Conservation (phyloP, 305 asterid genomes). For the Fraxinus platypoda region DNA sequence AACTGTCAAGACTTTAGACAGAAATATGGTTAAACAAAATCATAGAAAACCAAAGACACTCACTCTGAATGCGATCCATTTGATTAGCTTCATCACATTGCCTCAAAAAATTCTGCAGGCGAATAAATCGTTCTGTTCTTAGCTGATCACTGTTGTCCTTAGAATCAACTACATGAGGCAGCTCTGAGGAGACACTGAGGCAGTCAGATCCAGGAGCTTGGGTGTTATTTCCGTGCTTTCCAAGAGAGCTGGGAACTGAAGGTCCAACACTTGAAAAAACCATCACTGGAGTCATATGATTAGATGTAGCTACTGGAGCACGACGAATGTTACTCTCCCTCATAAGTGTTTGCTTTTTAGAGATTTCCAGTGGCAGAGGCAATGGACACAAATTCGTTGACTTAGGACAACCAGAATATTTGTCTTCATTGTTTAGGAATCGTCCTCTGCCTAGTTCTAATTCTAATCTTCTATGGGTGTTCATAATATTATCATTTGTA, state of each 20-base stretch:
- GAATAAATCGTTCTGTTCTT: constrained; percentile 57
- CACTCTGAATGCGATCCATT: constrained; percentile 58
- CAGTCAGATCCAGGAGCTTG: constrained; percentile 13
- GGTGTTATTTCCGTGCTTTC: constrained; percentile 42
- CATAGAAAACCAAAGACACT: constrained; percentile 36
- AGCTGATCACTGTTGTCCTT: constrained; percentile 44
- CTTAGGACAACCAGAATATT: constrained; percentile 42
- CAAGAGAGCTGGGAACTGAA: constrained; percentile 46
- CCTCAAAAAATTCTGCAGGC: constrained; percentile 73
- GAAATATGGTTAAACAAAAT: constrained; percentile 16
- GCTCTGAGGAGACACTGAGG: not conserved
- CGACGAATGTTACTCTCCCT: constrained; percentile 25
- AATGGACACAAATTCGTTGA: constrained; percentile 37
- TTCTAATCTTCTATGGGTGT: constrained; percentile 77
- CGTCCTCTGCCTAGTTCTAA: constrained; percentile 79
- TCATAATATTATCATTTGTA: constrained; percentile 64
- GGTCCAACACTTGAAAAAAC: constrained; percentile 43
- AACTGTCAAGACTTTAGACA: constrained; percentile 5
- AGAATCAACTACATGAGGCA: constrained; percentile 27
- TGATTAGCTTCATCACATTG: constrained; percentile 64
- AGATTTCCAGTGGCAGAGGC: constrained; percentile 33
- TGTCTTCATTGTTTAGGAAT: constrained; percentile 49
- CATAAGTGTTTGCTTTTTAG: constrained; percentile 28
- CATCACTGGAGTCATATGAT: constrained; percentile 36
- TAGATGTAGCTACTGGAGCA: constrained; percentile 25